Evolutionary conservation across 129 eudicot genomes (phyloP).

Genomic region (Tagetes patula): DNA sequence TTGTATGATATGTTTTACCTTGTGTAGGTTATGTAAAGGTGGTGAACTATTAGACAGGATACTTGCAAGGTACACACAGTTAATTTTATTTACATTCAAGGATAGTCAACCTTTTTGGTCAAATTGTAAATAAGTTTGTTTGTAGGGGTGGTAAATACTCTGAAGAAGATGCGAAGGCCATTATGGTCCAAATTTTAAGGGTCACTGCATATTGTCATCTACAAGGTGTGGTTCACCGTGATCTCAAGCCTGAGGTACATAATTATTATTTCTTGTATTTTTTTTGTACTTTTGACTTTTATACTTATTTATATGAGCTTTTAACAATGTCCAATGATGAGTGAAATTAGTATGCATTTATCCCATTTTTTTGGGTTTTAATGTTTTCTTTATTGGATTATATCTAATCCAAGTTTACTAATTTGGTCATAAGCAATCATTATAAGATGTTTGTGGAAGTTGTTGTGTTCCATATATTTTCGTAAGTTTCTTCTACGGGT

Average conservation of each 20-base stretch:
- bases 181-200: conserved; percentile 89
- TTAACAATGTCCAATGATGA: conserved; percentile 1
- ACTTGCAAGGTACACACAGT: conserved; percentile 60
- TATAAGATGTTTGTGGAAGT: neutral
- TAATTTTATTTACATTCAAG: neutral
- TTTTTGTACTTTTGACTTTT: neutral
- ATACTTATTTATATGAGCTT: neutral
- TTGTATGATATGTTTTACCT: neutral
- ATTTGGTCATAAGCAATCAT: neutral
- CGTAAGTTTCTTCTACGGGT: neutral
- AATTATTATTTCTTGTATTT: conserved; percentile 50
- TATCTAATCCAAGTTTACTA: neutral
- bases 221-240: conserved; percentile 99
- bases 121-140: conserved; percentile 11
- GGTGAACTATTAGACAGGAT: conserved; percentile 95
- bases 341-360: conserved; percentile 2
- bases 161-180: conserved; percentile 92
- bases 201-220: conserved; percentile 92
- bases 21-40: conserved; percentile 87
- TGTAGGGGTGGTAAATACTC: conserved; percentile 95
- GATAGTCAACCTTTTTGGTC: neutral
- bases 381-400: neutral
- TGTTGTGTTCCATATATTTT: conserved; percentile 32
- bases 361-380: neutral
- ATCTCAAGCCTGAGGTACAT: conserved; percentile 94